Conservation (phyloP, 805 yeast genomes). For the Suhomyces xylopsoci region DNA sequence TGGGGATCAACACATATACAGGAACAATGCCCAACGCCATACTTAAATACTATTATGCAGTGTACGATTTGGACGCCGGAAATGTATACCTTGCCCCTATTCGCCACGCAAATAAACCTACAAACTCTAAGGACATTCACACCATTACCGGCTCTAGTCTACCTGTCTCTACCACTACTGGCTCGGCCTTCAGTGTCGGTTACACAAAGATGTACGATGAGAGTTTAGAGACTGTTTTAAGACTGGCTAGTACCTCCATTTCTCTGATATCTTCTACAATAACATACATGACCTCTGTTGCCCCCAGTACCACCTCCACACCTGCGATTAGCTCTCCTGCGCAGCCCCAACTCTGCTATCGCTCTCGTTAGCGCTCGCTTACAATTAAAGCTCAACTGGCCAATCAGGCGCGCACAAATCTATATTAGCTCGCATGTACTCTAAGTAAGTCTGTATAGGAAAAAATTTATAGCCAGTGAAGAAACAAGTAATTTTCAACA, state of each 20-base stretch:
- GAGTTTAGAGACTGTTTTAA: not conserved
- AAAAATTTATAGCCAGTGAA: constrained; percentile 7
- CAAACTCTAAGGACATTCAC: not conserved
- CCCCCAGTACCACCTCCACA: not conserved
- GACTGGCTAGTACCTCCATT: not conserved
- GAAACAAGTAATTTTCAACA: constrained; percentile 1
- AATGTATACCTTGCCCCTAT: constrained; percentile 13
- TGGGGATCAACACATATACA: constrained; percentile 11
- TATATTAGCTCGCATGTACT: constrained; percentile 6
- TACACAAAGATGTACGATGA: constrained; percentile 2
- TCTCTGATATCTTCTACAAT: not conserved
- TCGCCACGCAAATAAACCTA: not conserved
- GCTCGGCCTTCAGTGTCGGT: constrained; percentile 7
- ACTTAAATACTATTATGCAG: constrained; percentile 14
- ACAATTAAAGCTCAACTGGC: constrained; percentile 1
- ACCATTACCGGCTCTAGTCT: constrained; percentile 7
- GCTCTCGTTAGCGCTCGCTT: not conserved
- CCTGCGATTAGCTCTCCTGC: not conserved
- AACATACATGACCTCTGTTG: not conserved
- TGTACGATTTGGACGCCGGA: constrained; percentile 15
- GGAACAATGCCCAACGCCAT: constrained; percentile 18
- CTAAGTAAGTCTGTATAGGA: not conserved
- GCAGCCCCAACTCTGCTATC: not conserved
- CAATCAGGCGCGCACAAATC: constrained; percentile 9
- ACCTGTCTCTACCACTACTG: constrained; percentile 14